Evolutionary conservation across 805 yeast genomes (phyloP).

Genomic region (Wickerhamomyces strasburgensis): DNA sequence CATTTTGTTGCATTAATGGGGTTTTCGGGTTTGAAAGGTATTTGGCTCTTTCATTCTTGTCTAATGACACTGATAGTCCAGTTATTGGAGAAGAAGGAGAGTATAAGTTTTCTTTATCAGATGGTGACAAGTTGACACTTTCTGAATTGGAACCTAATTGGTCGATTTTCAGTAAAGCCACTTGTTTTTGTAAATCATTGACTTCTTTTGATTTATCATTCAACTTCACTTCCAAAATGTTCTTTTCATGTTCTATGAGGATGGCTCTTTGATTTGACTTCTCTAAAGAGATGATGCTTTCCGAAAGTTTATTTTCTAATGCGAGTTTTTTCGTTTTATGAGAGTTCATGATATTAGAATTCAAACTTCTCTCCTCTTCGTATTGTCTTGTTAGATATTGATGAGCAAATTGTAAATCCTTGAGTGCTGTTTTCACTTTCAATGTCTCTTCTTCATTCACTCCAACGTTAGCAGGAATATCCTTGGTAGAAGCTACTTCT

Average conservation of each 20-base stretch:
- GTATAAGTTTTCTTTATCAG: constrained; percentile 12
- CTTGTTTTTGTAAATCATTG: constrained; percentile 38
- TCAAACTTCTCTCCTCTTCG: constrained; percentile 58
- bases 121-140: constrained; percentile 2
- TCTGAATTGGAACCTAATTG: constrained; percentile 16
- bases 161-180: constrained; percentile 34
- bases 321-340: constrained; percentile 45
- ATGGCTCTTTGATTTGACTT: constrained; percentile 32
- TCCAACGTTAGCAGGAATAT: constrained; percentile 1
- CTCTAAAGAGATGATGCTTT: constrained; percentile 32
- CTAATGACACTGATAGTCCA: constrained; percentile 17
- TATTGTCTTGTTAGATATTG: constrained; percentile 62
- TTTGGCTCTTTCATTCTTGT: constrained; percentile 6
- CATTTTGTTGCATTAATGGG: constrained; percentile 19
- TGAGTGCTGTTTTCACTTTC: constrained; percentile 50
- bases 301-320: constrained; percentile 48
- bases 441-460: constrained; percentile 14
- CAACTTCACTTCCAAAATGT: constrained; percentile 27
- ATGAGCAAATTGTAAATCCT: constrained; percentile 68
- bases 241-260: constrained; percentile 32
- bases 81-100: constrained; percentile 26
- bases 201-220: constrained; percentile 37
- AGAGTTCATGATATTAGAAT: constrained; percentile 47
- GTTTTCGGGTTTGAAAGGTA: constrained; percentile 17
- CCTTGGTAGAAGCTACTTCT: not conserved